phyloP scores from a whole-genome alignment of 768 basidiomycete genomes.

The Boletus insuetus region DNA sequence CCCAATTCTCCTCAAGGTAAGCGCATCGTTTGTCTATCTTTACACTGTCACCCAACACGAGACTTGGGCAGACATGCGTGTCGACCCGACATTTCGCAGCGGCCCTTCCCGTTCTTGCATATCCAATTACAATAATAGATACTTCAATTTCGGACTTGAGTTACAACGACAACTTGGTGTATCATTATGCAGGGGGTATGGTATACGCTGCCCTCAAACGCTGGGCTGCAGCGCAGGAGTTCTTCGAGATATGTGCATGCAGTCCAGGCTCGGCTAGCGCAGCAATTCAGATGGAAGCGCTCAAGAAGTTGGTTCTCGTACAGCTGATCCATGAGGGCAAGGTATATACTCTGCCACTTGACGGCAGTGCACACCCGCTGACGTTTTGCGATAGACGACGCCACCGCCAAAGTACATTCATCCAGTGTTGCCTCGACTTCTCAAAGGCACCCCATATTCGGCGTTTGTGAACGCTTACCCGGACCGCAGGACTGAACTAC shows the following conservation, averaged over 20 bases:
- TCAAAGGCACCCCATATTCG: conserved; percentile 68
- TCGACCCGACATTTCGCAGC: conserved; percentile 48
- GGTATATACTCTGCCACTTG: conserved; percentile 40
- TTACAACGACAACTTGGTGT: conserved; percentile 80
- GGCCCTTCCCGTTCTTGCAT: conserved; percentile 58
- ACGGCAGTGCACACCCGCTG: background rate
- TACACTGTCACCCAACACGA: background rate
- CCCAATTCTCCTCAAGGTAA: conserved; percentile 60
- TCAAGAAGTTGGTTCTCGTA: conserved; percentile 78
- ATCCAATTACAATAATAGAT: conserved; percentile 69
- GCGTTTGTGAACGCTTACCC: conserved; percentile 68
- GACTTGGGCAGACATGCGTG: conserved; percentile 52
- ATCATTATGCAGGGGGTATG: conserved; percentile 83
- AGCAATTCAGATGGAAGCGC: conserved; percentile 79
- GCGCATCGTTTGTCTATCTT: conserved; percentile 15
- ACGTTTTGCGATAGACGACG: conserved; percentile 21
- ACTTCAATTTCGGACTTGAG: conserved; percentile 56
- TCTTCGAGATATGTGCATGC: conserved; percentile 76
- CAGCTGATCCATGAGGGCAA: conserved; percentile 78
- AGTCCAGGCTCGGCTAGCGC: conserved; percentile 56
- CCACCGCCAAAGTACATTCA: conserved; percentile 76
- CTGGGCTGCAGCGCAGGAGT: conserved; percentile 71
- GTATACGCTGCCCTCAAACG: conserved; percentile 57
- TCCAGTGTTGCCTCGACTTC: conserved; percentile 49
- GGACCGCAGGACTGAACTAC: conserved; percentile 44